Base-by-base conservation (phyloP, 352 stramenopile species). In the Paralagenidium karlingii region DNA sequence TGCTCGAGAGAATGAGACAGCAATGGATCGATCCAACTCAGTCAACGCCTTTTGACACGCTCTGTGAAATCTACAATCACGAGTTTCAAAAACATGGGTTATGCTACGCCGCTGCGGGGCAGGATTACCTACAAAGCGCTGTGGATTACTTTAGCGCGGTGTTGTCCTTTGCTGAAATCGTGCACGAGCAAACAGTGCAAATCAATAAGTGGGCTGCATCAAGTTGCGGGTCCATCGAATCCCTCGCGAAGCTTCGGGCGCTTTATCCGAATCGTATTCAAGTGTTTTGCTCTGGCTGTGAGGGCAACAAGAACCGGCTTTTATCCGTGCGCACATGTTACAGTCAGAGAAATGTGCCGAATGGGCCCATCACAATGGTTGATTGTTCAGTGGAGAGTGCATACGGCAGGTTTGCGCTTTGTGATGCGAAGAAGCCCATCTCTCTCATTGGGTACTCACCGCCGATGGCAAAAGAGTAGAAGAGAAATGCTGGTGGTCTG, bases 11-110 rank as follows among this genome's bases (percentile, higher is more conserved):
- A 27, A 85, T 88, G 75, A 53, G 47, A 8, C 39, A 49, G 16
- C 61, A 71, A 49, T 88, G 75, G 75, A 44, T 83, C 24, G 75
- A 88, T 36, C 56, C 75, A 20, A 74, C 75, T 12, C 51, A 74
- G 29, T 18, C 46, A 11, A 68, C 53, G 25, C 56, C 60, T 11
- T 68, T 75, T 51, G 60, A 81, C 47, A 55, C 59, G 42, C 57
- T 87, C 8, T 87, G 74, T 37, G 68, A 87, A 55, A 76, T 82
- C 48, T 87, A 84, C 58, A 64, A 83, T 58, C 74, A 87, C 56
- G 70, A 84, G 52, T 83, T 77, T 60, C 74, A 87, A 57, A 87
- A 87, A 58, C 74, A 87, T 54, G 74, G 74, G 11, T 45, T 84
- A 21, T 87, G 74, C 58, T 87, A 76, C 46, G 67, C 63, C 22